phyloP scores from a whole-genome alignment of 1,284 basidiomycete genomes.

The Apiotrichum sp. region DNA sequence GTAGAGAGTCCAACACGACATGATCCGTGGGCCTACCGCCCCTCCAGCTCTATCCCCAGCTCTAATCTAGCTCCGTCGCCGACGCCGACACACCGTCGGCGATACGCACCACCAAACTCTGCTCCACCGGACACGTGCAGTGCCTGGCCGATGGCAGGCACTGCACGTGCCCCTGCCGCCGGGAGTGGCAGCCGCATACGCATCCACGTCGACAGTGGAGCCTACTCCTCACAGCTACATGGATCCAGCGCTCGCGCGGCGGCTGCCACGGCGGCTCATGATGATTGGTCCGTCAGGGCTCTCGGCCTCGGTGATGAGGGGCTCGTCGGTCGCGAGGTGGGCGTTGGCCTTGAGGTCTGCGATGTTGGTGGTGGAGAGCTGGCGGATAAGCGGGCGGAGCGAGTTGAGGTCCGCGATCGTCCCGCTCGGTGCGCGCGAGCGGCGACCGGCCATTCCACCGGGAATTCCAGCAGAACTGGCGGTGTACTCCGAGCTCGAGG shows the following conservation, averaged over 20 bases:
- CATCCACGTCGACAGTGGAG: too few species aligned
- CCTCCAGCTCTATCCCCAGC: too few species aligned
- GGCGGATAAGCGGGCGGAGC: slow-evolving; percentile 24
- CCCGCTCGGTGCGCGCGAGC: slow-evolving; percentile 14
- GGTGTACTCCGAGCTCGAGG: slow-evolving; percentile 5
- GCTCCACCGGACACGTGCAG: too few species aligned
- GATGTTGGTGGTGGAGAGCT: slow-evolving; percentile 23
- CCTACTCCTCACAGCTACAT: too few species aligned
- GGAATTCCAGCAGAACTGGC: not conserved
- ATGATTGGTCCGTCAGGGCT: slow-evolving; percentile 5
- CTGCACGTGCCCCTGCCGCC: too few species aligned
- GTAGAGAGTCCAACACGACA: too few species aligned
- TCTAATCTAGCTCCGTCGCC: too few species aligned
- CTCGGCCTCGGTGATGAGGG: slow-evolving; percentile 20
- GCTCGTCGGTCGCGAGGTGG: slow-evolving; percentile 11
- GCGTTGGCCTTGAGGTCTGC: slow-evolving; percentile 9
- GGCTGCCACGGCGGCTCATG: not conserved
- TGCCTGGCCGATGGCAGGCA: too few species aligned
- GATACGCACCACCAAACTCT: too few species aligned
- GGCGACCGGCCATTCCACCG: slow-evolving; percentile 10
- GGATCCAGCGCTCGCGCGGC: not conserved
- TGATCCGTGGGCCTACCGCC: too few species aligned
- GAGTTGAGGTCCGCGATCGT: slow-evolving; percentile 9
- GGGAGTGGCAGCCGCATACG: too few species aligned
- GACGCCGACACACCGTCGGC: too few species aligned